A percentile compares a stretch with the other conserved stretches of the same genome.
Conservation (phyloP, 495 filamentous ascomycete species). For the Lophiostoma macrostomum region DNA sequence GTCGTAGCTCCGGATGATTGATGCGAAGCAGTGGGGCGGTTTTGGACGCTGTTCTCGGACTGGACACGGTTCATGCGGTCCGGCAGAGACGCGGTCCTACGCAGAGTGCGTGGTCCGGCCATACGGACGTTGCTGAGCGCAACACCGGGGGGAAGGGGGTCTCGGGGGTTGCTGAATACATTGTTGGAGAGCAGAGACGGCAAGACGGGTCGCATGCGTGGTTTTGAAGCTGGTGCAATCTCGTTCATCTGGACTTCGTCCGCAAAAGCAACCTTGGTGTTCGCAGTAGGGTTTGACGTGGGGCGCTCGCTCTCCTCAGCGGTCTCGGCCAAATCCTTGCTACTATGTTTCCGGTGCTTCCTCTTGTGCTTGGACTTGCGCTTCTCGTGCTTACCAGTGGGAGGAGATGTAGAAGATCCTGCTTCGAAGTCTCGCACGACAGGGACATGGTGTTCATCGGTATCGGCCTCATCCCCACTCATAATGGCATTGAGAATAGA, state of each 20-base stretch:
- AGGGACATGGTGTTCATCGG: constrained; percentile 37
- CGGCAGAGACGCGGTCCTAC: constrained; percentile 76
- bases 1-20: background rate
- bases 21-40: constrained; percentile 25
- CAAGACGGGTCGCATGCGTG: constrained; percentile 50
- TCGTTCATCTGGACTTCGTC: constrained; percentile 28
- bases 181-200: constrained; percentile 63
- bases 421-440: constrained; percentile 48
- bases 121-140: constrained; percentile 19
- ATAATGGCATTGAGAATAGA: constrained; percentile 39
- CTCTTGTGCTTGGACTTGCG: constrained; percentile 36
- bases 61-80: constrained; percentile 56
- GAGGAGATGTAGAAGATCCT: constrained; percentile 22
- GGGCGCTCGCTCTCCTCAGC: constrained; percentile 14
- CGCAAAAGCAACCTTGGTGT: constrained; percentile 39
- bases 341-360: constrained; percentile 41
- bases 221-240: constrained; percentile 32
- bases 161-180: constrained; percentile 51
- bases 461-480: constrained; percentile 51
- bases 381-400: constrained; percentile 20
- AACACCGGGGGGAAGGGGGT: constrained; percentile 23
- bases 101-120: constrained; percentile 56
- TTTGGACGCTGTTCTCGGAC: constrained; percentile 39
- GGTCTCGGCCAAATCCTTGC: constrained; percentile 5
- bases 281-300: background rate